Evolutionary conservation across 352 stramenopile genomes (phyloP), one percentile per base, ranked within the genome.

Genomic region (Phytophthora pseudosyringae): DNA sequence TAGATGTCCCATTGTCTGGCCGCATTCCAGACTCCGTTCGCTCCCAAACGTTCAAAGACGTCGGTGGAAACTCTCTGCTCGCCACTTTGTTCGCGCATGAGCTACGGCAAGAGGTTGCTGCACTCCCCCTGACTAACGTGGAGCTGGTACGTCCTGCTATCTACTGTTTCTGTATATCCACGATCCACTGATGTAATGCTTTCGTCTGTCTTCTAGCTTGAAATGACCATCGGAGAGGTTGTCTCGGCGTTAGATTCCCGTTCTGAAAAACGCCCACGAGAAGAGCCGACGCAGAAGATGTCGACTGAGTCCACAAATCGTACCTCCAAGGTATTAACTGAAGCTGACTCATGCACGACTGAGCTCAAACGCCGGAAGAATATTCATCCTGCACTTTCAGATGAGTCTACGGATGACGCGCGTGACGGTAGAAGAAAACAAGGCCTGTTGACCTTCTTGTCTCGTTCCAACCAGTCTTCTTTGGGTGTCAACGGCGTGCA

Each of bases 61-160:
- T 86, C 1, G 82, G 82, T 12, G 78, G 73, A n/a, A 78, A 88
- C 38, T 91, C 82, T 13, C 39, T 91, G 7, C 35, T 81, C n/a
- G 70, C 75, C 21, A 74, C 75, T n/a, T 48, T 89, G 10, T 60
- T 89, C 6, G 59, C 70, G 15, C 78, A 81, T 57, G 71, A 88
- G 32, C 21, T 86, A 9, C 45, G 74, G 13, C 44, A 67, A 75
- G 5, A 33, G 21, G 47, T 73, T 71, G 28, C 32, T 28, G 5
- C 10, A 3, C 25, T 51, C 33, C n/a, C 38, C 8, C 10, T 58
- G 4, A 65, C 75, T 21, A 36, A 45, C 3, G 47, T 69, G 21
- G 50, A 77, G 0, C 28, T 80, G 64, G 72, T 80, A 72, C 4
- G 72, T 58, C 3, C 3, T 29, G 18, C 1, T 71, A 13, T 44